These are phyloP conservation scores for Hirsutella thompsonii DNA, from an alignment of 2,329 filamentous ascomycete genomes.

Conservation along the genomic window DNA sequence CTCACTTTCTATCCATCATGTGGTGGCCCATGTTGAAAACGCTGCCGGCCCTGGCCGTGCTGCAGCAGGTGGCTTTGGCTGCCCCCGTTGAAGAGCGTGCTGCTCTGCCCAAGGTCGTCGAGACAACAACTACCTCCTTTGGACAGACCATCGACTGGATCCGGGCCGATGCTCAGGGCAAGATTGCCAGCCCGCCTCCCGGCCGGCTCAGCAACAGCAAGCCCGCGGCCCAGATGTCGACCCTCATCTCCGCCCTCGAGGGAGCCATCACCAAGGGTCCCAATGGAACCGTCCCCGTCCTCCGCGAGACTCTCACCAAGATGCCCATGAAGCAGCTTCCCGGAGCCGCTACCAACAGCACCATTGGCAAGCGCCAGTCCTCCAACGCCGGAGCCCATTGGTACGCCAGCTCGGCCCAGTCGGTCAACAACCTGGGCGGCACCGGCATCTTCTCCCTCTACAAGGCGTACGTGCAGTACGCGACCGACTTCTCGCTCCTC, in stretches of 20 bases:
- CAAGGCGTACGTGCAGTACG: slow-evolving; percentile 5
- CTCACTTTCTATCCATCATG: neutral
- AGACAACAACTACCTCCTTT: slow-evolving; percentile 3
- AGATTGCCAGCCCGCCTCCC: slow-evolving; percentile 5
- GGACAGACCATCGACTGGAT: slow-evolving; percentile 11
- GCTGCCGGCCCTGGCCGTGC: neutral
- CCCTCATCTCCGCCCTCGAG: neutral
- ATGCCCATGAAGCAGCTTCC: slow-evolving; percentile 6
- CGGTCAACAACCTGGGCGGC: slow-evolving; percentile 6
- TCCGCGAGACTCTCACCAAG: slow-evolving; percentile 4
- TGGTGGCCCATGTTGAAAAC: neutral
- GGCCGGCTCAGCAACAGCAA: neutral
- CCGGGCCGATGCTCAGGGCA: slow-evolving; percentile 6
- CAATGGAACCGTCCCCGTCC: slow-evolving; percentile 8
- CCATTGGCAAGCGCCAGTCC: neutral
- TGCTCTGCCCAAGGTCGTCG: slow-evolving; percentile 4
- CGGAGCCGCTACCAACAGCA: neutral
- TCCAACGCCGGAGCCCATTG: slow-evolving; percentile 7
- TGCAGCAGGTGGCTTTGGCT: neutral
- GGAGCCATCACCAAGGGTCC: slow-evolving; percentile 4
- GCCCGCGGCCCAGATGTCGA: neutral
- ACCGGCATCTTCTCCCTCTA: slow-evolving; percentile 7
- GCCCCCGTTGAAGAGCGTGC: neutral
- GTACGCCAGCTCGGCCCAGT: slow-evolving; percentile 8
- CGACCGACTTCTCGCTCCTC: slow-evolving; percentile 9